phyloP scores from a whole-genome alignment of 116 monocot genomes.

The Trichopus zeylanicus region DNA sequence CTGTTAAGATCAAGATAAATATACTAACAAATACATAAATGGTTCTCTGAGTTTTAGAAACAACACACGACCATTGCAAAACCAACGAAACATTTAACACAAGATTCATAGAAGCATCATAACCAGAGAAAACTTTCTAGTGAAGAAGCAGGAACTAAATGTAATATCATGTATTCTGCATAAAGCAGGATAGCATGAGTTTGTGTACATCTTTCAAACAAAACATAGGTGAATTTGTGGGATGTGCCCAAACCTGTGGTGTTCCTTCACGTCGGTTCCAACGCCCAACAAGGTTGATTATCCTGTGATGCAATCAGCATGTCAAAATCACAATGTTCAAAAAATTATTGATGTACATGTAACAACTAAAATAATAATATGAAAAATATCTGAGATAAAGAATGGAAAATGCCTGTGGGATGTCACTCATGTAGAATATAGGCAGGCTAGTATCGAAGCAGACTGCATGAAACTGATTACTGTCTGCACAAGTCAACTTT shows the following conservation, averaged over 20 bases:
- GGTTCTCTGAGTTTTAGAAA: too few relatives aligned
- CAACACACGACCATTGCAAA: constrained; percentile 4
- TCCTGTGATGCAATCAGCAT: constrained; percentile 35
- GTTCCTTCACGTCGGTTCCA: constrained; percentile 82
- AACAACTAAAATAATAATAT: neutral
- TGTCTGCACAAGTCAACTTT: constrained; percentile 78
- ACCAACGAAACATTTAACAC: too few relatives aligned
- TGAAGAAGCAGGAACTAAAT: too few relatives aligned
- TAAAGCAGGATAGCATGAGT: neutral
- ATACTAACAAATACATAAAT: too few relatives aligned
- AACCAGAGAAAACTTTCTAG: too few relatives aligned
- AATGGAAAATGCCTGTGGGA: constrained; percentile 64
- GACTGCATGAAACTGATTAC: constrained; percentile 94
- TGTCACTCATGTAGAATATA: constrained; percentile 96
- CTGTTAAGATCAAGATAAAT: too few relatives aligned
- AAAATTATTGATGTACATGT: neutral
- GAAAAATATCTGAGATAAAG: neutral
- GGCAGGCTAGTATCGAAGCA: constrained; percentile 93
- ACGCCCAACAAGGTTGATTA: constrained; percentile 74
- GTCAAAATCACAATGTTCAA: too few relatives aligned
- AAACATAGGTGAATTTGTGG: neutral
- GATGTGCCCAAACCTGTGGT: constrained; percentile 41
- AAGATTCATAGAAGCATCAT: too few relatives aligned
- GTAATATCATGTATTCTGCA: too few relatives aligned
- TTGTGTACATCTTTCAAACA: neutral